These are phyloP conservation scores for Fusarium xyrophilum DNA, from an alignment of 2,329 filamentous ascomycete genomes.

Conservation along the genomic window DNA sequence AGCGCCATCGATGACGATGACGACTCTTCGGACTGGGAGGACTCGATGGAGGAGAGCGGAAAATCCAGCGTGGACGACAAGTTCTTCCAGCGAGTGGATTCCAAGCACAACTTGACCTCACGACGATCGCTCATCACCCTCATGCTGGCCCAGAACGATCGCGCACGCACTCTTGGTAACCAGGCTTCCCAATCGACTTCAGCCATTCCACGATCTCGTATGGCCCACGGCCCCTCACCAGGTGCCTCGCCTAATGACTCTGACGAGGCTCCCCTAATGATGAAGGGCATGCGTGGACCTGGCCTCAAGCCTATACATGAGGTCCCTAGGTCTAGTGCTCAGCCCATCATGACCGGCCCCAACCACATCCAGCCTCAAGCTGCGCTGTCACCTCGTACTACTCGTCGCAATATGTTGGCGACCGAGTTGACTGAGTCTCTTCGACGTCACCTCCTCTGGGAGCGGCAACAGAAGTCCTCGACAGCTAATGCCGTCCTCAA, in stretches of 20 bases:
- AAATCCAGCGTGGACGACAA: slow-evolving; percentile 83
- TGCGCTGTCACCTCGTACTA: slow-evolving; percentile 88
- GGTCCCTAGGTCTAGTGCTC: slow-evolving; percentile 70
- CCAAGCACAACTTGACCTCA: slow-evolving; percentile 82
- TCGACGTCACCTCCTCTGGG: slow-evolving; percentile 89
- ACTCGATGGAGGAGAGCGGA: slow-evolving; percentile 79
- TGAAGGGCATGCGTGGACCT: slow-evolving; percentile 64
- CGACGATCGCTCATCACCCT: slow-evolving; percentile 88
- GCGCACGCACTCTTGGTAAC: slow-evolving; percentile 72
- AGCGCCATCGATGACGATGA: slow-evolving; percentile 81
- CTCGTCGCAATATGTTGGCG: slow-evolving; percentile 91
- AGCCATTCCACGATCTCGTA: slow-evolving; percentile 69
- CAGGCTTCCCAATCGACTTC: slow-evolving; percentile 72
- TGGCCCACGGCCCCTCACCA: slow-evolving; percentile 54
- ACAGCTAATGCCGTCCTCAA: slow-evolving; percentile 89
- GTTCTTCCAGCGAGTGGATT: slow-evolving; percentile 91
- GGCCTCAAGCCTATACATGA: slow-evolving; percentile 64
- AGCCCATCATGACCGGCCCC: slow-evolving; percentile 79
- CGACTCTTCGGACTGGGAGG: slow-evolving; percentile 66
- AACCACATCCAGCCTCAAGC: slow-evolving; percentile 70
- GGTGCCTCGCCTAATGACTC: slow-evolving; percentile 64
- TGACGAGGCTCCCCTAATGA: slow-evolving; percentile 67
- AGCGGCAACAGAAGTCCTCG: slow-evolving; percentile 91
- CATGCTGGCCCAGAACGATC: slow-evolving; percentile 80
- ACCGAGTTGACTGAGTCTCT: slow-evolving; percentile 94